Evolutionary conservation across 257 asterid species (phyloP).

Genomic region (Datura wrightii): DNA sequence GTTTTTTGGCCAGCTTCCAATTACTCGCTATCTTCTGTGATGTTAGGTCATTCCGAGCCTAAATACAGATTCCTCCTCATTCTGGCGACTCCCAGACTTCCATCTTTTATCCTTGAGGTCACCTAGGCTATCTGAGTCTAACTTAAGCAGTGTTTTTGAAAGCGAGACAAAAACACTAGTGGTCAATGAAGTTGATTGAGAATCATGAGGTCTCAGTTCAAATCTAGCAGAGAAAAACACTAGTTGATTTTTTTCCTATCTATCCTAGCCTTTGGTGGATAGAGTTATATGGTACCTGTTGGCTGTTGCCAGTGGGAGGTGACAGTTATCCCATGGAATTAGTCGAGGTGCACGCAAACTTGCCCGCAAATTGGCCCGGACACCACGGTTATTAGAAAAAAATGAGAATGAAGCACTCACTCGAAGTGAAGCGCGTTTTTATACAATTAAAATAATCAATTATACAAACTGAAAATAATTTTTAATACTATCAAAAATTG

Average conservation of each 20-base stretch:
- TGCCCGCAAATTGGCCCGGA: too few relatives aligned
- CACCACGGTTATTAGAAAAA: neutral
- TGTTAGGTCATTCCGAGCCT: neutral
- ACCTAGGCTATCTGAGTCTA: neutral
- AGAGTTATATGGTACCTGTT: too few relatives aligned
- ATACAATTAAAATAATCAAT: too few relatives aligned
- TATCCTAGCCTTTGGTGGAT: neutral
- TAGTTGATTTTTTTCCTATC: neutral
- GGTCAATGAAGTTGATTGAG: neutral
- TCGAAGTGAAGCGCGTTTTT: neutral
- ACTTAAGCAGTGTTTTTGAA: neutral
- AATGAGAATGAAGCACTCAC: neutral
- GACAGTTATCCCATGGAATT: too few relatives aligned
- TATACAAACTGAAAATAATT: too few relatives aligned
- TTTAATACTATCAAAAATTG: too few relatives aligned
- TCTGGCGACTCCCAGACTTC: constrained; percentile 2
- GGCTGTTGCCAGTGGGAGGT: neutral
- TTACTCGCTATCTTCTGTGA: neutral
- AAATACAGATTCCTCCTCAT: neutral
- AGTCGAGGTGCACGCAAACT: too few relatives aligned
- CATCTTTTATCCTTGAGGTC: neutral
- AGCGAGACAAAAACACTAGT: neutral
- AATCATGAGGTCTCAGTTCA: neutral
- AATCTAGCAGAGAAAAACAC: neutral
- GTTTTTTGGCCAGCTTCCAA: neutral